Conservation (phyloP, 176 grass and related monocot genomes). For the Elymus sibiricus region DNA sequence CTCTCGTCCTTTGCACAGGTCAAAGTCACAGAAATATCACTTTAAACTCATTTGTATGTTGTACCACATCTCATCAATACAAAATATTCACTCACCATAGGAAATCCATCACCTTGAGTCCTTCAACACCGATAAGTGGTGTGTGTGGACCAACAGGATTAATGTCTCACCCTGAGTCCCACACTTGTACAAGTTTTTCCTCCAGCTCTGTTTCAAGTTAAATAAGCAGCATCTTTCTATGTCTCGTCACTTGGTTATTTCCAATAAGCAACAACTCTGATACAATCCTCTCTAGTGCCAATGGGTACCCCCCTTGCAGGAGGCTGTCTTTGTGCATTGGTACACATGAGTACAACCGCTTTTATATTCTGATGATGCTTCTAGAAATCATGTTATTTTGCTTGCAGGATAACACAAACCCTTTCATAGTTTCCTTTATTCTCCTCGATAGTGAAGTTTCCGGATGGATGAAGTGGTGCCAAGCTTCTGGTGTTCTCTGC, state of each 20-base stretch:
- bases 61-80: not conserved
- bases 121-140: not conserved
- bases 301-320: not conserved
- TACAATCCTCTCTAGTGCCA: not conserved
- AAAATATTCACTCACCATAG: not conserved
- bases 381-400: constrained; percentile 13
- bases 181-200: not conserved
- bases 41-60: not conserved
- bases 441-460: not conserved
- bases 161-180: no score
- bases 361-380: not conserved
- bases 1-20: not conserved
- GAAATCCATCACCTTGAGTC: not conserved
- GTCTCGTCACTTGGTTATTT: no score
- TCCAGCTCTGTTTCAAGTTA: not conserved
- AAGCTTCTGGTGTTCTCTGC: no score
- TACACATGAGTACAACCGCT: not conserved
- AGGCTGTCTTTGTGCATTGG: not conserved
- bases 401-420: constrained; percentile 2
- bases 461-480: not conserved
- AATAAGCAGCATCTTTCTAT: not conserved
- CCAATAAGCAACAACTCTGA: not conserved
- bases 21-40: not conserved
- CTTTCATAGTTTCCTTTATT: constrained; percentile 20
- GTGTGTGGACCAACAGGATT: no score